A percentile compares a stretch with the other conserved stretches of the same genome.
These are phyloP conservation scores for Fragaria vesca DNA, from an alignment of 306 rosid genomes.

Conservation along the genomic window DNA sequence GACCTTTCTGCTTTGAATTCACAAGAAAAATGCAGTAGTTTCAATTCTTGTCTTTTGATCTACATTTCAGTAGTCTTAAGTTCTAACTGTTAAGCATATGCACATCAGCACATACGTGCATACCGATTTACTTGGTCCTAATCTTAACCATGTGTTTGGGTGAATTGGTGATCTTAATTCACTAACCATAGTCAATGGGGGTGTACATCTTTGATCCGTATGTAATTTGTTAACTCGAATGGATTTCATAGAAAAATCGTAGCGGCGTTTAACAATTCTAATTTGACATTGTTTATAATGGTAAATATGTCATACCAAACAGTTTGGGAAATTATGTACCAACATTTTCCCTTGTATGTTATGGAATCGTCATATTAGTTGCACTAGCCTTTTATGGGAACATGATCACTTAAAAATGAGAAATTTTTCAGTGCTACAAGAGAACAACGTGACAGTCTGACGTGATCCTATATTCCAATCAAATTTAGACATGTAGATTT, in stretches of 20 bases:
- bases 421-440: too few species aligned
- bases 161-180: neutral
- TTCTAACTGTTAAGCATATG: too few species aligned
- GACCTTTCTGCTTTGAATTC: neutral
- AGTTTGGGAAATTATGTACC: neutral
- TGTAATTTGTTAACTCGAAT: neutral
- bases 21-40: neutral
- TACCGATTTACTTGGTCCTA: neutral
- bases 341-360: neutral
- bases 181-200: neutral
- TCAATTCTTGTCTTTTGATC: neutral
- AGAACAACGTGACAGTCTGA: too few species aligned
- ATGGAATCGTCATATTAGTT: neutral
- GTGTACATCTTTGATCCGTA: neutral
- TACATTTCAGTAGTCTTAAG: neutral
- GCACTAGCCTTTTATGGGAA: too few species aligned
- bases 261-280: neutral
- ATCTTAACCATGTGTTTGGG: neutral
- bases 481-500: too few species aligned
- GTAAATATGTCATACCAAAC: neutral
- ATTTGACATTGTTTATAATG: neutral
- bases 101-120: neutral
- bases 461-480: too few species aligned
- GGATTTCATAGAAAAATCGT: neutral
- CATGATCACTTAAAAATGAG: too few species aligned